Base-by-base conservation (phyloP, 1,284 basidiomycete species). In the Malassezia caprae region DNA sequence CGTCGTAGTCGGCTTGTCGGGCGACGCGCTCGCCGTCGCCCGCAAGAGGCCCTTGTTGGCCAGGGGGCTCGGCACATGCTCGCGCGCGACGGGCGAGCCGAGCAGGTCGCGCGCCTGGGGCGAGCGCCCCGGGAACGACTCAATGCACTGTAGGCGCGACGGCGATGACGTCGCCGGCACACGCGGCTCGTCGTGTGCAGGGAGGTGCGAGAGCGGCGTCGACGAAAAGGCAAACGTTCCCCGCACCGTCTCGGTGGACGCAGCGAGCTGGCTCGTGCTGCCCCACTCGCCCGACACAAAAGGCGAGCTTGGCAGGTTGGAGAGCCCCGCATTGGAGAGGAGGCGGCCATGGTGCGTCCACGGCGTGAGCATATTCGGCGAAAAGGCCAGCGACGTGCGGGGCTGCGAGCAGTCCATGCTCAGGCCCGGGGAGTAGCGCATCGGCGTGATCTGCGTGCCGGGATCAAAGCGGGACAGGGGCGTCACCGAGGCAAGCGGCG, bases 111-210 rank as follows among this genome's bases (percentile, higher is more conserved):
- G 46, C 44, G 21, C 31, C 21, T 40, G 44, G 3, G 55, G 49
- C 32, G 55, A 57, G 45, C 46, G 45, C 12, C 55, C 55, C 1
- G 55, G 55, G 50, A 57, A 57, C 21, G 55, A 57, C 19, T 57
- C 55, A 17, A 57, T 44, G 27, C 35, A 57, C 30, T 52, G 45
- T 10, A 57, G 30, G 34, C 55, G 55, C 17, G 28, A 31, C 11
- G 55, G 55, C 32, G 55, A 57, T 24, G 48, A 30, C 13, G 26
- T 35, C 26, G 30, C 37, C 10, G 21, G 17, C 5, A 30, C 19
- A 8, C 41, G 27, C 6, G 27, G 2, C 4, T 45, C 19, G 11
- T 51, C 49, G 23, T 27, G 23, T 1, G 27, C 26, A 23, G 51
- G 42, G 8, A 45, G 28, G 35, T 51, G 54, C 10, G 48, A 51